These are phyloP conservation scores for Talaromyces islandicus DNA, from an alignment of 2,329 filamentous ascomycete species.

Conservation along the genomic window DNA sequence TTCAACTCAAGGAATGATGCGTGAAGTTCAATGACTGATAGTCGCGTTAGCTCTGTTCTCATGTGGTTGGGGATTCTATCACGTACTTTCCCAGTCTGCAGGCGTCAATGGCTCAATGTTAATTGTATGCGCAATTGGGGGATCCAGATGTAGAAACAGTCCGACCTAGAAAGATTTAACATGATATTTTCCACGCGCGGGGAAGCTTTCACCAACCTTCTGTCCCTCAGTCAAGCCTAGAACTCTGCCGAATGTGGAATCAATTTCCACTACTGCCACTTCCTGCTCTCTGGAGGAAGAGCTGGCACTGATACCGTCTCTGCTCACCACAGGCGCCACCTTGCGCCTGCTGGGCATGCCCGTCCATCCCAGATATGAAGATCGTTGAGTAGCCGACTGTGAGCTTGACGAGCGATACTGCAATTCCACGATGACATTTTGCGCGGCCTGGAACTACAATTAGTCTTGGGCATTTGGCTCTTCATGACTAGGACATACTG, in stretches of 20 bases:
- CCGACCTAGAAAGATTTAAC: slow-evolving; percentile 43
- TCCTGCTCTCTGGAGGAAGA: slow-evolving; percentile 65
- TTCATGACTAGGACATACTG: slow-evolving; percentile 51
- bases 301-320: slow-evolving; percentile 64
- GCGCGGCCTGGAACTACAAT: slow-evolving; percentile 59
- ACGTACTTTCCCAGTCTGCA: slow-evolving; percentile 85
- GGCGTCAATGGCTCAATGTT: slow-evolving; percentile 94
- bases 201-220: slow-evolving; percentile 53
- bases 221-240: slow-evolving; percentile 75
- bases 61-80: slow-evolving; percentile 5
- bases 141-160: slow-evolving; percentile 74
- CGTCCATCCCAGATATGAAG: slow-evolving; percentile 90
- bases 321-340: slow-evolving; percentile 64
- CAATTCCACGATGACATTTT: slow-evolving; percentile 95
- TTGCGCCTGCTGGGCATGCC: slow-evolving; percentile 93
- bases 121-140: slow-evolving; percentile 84
- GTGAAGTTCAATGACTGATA: slow-evolving; percentile 79
- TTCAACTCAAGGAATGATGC: slow-evolving; percentile 94
- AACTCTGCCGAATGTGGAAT: slow-evolving; percentile 73
- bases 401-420: slow-evolving; percentile 58
- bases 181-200: neutral
- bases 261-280: slow-evolving; percentile 72
- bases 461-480: slow-evolving; percentile 11
- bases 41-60: slow-evolving; percentile 1
- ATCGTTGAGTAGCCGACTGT: slow-evolving; percentile 51